These are phyloP conservation scores for Conringia planisiliqua DNA, from an alignment of 345 rosid species.

Conservation along the genomic window DNA sequence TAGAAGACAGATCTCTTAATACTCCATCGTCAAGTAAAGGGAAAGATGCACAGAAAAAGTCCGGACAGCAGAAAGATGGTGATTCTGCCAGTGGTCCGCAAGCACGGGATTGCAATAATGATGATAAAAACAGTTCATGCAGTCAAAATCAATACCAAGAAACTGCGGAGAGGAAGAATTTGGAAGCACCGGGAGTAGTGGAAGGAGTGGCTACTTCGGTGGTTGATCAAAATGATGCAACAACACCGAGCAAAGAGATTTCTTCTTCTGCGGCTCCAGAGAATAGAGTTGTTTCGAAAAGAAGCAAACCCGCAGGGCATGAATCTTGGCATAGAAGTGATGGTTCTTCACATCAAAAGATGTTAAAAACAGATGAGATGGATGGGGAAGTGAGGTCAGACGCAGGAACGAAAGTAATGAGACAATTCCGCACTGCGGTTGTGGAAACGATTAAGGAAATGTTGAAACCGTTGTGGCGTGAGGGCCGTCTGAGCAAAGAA, in stretches of 20 bases:
- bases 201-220: slow-evolving; percentile 46
- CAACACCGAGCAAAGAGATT: slow-evolving; percentile 44
- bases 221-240: slow-evolving; percentile 41
- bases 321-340: slow-evolving; percentile 41
- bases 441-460: slow-evolving; percentile 64
- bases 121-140: slow-evolving; percentile 48
- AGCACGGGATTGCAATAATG: slow-evolving; percentile 34
- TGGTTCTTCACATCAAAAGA: slow-evolving; percentile 41
- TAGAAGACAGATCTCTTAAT: slow-evolving; percentile 37
- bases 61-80: slow-evolving; percentile 36
- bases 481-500: slow-evolving; percentile 78
- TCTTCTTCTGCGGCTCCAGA: slow-evolving; percentile 40
- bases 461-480: slow-evolving; percentile 82
- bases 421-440: slow-evolving; percentile 59
- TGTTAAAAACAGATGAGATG: slow-evolving; percentile 34
- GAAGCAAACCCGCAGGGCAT: slow-evolving; percentile 33
- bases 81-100: slow-evolving; percentile 32
- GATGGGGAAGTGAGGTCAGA: slow-evolving; percentile 48
- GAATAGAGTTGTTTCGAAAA: slow-evolving; percentile 36
- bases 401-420: slow-evolving; percentile 46
- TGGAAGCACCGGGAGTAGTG: slow-evolving; percentile 35
- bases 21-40: slow-evolving; percentile 38
- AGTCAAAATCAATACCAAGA: slow-evolving; percentile 38
- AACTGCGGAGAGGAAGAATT: slow-evolving; percentile 33
- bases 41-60: slow-evolving; percentile 27